Percentiles rank a stretch among this genome's conserved stretches.
phyloP scores from a whole-genome alignment of 2,329 filamentous ascomycete genomes.

The Paramyrothecium roridum region DNA sequence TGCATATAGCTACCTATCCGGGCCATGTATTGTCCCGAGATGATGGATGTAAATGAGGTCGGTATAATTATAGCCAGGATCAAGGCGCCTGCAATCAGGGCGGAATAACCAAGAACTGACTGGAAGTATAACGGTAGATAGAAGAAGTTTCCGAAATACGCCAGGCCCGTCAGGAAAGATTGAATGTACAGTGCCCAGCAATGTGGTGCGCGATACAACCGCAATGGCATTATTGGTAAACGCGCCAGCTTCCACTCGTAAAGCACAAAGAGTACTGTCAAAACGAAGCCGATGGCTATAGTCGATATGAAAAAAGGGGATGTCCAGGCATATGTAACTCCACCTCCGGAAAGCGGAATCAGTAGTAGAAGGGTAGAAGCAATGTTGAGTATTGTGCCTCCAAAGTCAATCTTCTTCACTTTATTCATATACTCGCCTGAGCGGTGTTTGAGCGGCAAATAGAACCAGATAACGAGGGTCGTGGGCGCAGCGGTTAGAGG shows the following conservation, averaged over 20 bases:
- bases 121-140: conserved; percentile 28
- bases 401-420: conserved; percentile 22
- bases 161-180: conserved; percentile 21
- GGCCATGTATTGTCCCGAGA: conserved; percentile 26
- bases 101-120: conserved; percentile 20
- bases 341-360: conserved; percentile 21
- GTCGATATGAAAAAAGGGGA: conserved; percentile 19
- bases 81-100: conserved; percentile 23
- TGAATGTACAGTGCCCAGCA: conserved; percentile 16
- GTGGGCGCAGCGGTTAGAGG: conserved; percentile 16
- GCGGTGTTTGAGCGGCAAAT: conserved; percentile 18
- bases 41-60: conserved; percentile 21
- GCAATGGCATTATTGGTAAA: conserved; percentile 23
- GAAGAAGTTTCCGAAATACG: conserved; percentile 25
- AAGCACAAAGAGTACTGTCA: conserved; percentile 17
- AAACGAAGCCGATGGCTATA: conserved; percentile 13
- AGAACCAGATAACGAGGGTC: conserved; percentile 18
- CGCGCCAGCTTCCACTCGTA: conserved; percentile 23
- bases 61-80: conserved; percentile 23
- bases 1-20: conserved; percentile 22
- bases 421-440: conserved; percentile 19
- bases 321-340: conserved; percentile 19
- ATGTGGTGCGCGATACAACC: conserved; percentile 15
- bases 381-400: conserved; percentile 22
- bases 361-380: conserved; percentile 19